phyloP scores from a whole-genome alignment of 176 grass and related monocot genomes.

The bread wheat (Triticum aestivum) region IWGSC_CS_RefSeq_v2.1 NC_057808.1:494554705-494555204 shows the following conservation, averaged over 20 bases:
- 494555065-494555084: too few relatives aligned
- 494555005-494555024: too few relatives aligned
- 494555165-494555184: neutral
- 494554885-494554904: neutral
- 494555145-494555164: neutral
- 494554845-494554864: neutral
- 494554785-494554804: neutral
- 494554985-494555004: too few relatives aligned
- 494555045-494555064: too few relatives aligned
- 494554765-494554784: neutral
- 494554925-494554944: too few relatives aligned
- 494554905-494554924: too few relatives aligned
- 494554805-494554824: neutral
- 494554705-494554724: too few relatives aligned
- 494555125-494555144: neutral
- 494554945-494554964: too few relatives aligned
- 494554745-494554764: too few relatives aligned
- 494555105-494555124: neutral
- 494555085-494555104: too few relatives aligned
- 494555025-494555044: too few relatives aligned
- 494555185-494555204: neutral
- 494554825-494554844: neutral
- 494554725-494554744: neutral
- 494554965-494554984: too few relatives aligned
- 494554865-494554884: neutral